Percentiles rank a stretch among this genome's conserved stretches.
Conservation (phyloP, 768 basidiomycete genomes). For the Hirschioporus abietinus region DNA sequence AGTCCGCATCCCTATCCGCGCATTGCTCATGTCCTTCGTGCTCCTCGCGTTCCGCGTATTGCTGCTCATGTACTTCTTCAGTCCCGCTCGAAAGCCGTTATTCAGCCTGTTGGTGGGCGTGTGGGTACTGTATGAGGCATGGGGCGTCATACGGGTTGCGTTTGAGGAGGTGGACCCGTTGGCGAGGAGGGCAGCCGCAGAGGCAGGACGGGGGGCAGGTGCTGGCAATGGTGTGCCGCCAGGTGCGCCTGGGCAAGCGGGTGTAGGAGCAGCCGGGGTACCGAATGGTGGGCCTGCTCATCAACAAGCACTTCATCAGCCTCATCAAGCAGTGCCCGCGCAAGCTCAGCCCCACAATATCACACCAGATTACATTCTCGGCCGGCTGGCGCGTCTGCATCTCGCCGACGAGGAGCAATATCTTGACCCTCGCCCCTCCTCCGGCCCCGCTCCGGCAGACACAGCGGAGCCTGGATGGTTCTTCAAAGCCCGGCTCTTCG, state of each 20-base stretch:
- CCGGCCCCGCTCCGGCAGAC: slow-evolving; percentile 23
- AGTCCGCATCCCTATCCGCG: slow-evolving; percentile 59
- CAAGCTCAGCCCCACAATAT: slow-evolving; percentile 12
- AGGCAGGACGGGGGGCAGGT: slow-evolving; percentile 19
- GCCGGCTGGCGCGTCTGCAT: slow-evolving; percentile 52
- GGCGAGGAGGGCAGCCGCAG: slow-evolving; percentile 32
- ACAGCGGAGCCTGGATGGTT: slow-evolving; percentile 33
- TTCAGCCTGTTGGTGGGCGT: slow-evolving; percentile 59
- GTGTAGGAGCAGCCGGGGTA: slow-evolving; percentile 1
- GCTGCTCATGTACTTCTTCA: slow-evolving; percentile 71
- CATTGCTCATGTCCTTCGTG: slow-evolving; percentile 58
- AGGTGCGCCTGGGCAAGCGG: slow-evolving; percentile 3
- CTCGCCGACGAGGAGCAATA: slow-evolving; percentile 50
- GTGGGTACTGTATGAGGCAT: slow-evolving; percentile 74
- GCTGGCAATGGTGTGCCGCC: slow-evolving; percentile 10
- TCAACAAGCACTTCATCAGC: slow-evolving; percentile 8
- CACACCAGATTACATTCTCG: slow-evolving; percentile 33
- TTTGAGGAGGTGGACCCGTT: slow-evolving; percentile 22
- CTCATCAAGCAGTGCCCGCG: slow-evolving; percentile 6
- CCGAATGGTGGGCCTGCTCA: not conserved
- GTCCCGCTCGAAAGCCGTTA: slow-evolving; percentile 66
- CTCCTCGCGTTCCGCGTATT: slow-evolving; percentile 65
- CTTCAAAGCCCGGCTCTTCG: slow-evolving; percentile 49
- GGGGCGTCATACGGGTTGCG: slow-evolving; percentile 56
- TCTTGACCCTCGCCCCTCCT: slow-evolving; percentile 29